phyloP scores from a whole-genome alignment of 257 asterid genomes.

The Salvia rosmarinus region DNA sequence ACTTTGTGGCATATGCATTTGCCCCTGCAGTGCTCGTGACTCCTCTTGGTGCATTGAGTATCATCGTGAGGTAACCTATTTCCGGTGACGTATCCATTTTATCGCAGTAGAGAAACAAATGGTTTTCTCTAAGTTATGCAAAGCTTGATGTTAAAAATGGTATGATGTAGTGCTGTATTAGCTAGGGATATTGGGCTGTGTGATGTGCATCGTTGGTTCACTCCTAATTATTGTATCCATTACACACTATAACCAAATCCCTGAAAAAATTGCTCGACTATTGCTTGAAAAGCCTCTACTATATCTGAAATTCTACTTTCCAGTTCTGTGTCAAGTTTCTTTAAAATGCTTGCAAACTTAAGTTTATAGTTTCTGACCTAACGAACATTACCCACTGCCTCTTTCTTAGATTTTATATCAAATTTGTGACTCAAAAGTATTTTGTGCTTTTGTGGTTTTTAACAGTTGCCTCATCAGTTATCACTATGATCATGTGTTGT shows the following conservation, averaged over 20 bases:
- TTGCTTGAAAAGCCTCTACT: not conserved
- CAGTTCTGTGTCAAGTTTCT: not conserved
- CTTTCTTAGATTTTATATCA: not conserved
- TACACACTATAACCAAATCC: too few relatives aligned
- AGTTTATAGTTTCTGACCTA: not conserved
- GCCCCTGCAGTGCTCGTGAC: slow-evolving; percentile 96
- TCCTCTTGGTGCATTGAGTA: slow-evolving; percentile 91
- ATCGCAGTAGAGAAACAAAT: not conserved
- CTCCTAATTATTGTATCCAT: slow-evolving; percentile 71
- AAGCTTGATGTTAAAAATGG: slow-evolving; percentile 26
- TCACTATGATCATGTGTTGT: slow-evolving; percentile 20
- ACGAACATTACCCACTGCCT: not conserved
- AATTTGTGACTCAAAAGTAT: too few relatives aligned
- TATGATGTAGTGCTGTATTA: slow-evolving; percentile 60
- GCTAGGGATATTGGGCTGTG: slow-evolving; percentile 85
- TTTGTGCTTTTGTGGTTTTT: not conserved
- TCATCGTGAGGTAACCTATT: slow-evolving; percentile 69
- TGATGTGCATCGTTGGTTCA: slow-evolving; percentile 82
- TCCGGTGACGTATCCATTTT: not conserved
- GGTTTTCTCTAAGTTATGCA: slow-evolving; percentile 7
- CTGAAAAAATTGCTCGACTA: not conserved
- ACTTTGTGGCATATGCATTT: slow-evolving; percentile 88
- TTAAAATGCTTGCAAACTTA: not conserved
- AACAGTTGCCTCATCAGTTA: slow-evolving; percentile 6
- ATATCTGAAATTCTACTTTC: not conserved